These are phyloP conservation scores for Quercus aquifolioides DNA, from an alignment of 306 rosid species.

Conservation along the genomic window DNA sequence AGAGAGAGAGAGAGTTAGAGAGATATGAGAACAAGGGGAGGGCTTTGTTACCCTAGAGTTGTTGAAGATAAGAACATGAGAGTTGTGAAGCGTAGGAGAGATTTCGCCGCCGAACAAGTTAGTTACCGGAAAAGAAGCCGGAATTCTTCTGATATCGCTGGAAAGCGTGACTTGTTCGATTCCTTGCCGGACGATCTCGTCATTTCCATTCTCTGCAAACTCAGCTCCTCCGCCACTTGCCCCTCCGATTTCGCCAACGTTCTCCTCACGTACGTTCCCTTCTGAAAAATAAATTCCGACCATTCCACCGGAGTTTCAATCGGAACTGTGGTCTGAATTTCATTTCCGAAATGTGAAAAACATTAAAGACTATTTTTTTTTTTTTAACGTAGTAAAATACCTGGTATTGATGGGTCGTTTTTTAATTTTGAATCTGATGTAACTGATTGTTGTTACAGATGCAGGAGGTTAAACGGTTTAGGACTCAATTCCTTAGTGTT, in stretches of 20 bases:
- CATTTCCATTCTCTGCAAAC: constrained; percentile 56
- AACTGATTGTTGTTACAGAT: constrained; percentile 34
- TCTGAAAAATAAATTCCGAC: not conserved
- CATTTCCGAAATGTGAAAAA: not conserved
- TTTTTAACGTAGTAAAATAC: not conserved
- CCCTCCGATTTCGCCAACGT: constrained; percentile 71
- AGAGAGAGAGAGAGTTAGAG: not conserved
- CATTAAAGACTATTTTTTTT: not conserved
- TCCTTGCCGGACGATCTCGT: constrained; percentile 75
- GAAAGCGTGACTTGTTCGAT: constrained; percentile 48
- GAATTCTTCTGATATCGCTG: constrained; percentile 13
- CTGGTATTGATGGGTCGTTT: no score
- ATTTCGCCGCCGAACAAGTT: constrained; percentile 15
- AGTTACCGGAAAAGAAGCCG: constrained; percentile 42
- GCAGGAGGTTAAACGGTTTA: constrained; percentile 65
- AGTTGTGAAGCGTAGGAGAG: constrained; percentile 33
- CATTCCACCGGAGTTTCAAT: no score
- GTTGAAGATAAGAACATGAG: constrained; percentile 15
- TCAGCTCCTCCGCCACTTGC: constrained; percentile 49
- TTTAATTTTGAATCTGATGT: not conserved
- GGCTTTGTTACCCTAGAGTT: constrained; percentile 44
- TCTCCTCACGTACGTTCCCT: constrained; percentile 56
- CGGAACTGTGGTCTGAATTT: no score
- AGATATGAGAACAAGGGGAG: constrained; percentile 66
- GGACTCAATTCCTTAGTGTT: constrained; percentile 54